These are phyloP conservation scores for Hura crepitans DNA, from an alignment of 441 rosid genomes.

Conservation along the genomic window DNA sequence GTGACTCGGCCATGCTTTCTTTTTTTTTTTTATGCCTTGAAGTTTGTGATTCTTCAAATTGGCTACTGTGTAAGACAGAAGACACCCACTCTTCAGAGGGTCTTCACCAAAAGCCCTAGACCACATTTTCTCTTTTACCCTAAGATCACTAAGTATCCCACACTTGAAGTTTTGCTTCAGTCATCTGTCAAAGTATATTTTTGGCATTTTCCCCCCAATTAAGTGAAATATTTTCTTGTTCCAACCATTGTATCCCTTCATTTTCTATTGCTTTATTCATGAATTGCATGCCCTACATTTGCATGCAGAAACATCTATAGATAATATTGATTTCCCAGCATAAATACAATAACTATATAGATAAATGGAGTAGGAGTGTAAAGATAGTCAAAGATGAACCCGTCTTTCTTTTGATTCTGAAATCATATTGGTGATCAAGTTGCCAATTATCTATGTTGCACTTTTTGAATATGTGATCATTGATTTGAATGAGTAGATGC, in stretches of 20 bases:
- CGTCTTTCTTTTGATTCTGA: not conserved
- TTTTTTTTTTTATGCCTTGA: conserved; percentile 46
- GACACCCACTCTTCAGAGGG: conserved; percentile 14
- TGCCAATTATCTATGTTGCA: no score
- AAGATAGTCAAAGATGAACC: no score
- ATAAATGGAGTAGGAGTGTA: no score
- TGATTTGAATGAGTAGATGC: conserved; percentile 53
- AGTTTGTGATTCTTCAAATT: conserved; percentile 39
- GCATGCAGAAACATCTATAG: no score
- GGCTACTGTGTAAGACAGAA: conserved; percentile 25
- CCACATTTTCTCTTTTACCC: not conserved
- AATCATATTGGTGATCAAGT: conserved; percentile 6
- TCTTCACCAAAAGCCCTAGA: conserved; percentile 24
- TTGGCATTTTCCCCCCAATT: no score
- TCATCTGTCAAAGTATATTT: no score
- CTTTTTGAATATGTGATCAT: not conserved
- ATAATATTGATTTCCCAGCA: not conserved
- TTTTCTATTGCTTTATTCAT: no score
- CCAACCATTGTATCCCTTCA: no score
- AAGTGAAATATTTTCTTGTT: no score
- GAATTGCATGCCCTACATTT: no score
- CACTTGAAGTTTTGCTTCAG: not conserved
- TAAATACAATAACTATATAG: not conserved
- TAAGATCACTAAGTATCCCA: not conserved
- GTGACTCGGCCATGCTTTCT: conserved; percentile 33